Conservation (phyloP, 495 filamentous ascomycete species). For the Aspergillus incahuasiensis region DNA sequence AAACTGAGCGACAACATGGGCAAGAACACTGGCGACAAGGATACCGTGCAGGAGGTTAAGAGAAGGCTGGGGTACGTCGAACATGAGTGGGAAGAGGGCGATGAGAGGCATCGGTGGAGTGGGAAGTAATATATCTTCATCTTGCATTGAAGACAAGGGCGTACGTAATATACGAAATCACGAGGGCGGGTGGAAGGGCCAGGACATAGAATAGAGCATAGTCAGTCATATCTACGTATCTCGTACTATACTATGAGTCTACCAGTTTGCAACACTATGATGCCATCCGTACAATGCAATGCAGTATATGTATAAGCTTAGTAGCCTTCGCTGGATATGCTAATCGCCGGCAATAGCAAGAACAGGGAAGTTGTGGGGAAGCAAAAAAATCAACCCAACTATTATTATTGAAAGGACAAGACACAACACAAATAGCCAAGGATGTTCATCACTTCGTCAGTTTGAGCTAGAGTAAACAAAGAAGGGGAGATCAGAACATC, state of each 20-base stretch:
- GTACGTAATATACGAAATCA: background rate
- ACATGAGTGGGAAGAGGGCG: conserved; percentile 73
- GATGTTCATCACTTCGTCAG: conserved; percentile 3
- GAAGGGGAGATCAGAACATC: conserved; percentile 24
- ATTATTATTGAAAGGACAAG: too few species aligned
- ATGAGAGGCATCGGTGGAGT: conserved; percentile 82
- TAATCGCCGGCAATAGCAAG: background rate
- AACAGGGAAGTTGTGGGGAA: background rate
- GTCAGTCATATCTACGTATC: background rate
- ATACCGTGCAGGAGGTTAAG: conserved; percentile 79
- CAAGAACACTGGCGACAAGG: conserved; percentile 88
- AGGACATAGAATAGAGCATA: conserved; percentile 1
- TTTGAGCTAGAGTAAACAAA: too few species aligned
- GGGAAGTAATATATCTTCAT: conserved; percentile 15
- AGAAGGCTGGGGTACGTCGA: conserved; percentile 78
- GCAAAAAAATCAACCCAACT: too few species aligned
- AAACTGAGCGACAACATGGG: conserved; percentile 97
- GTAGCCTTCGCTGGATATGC: background rate
- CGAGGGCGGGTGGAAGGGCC: background rate
- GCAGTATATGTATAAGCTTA: too few species aligned
- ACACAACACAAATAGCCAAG: background rate
- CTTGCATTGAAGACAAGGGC: background rate
- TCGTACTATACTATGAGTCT: background rate
- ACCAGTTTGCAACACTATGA: too few species aligned
- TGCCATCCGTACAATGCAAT: too few species aligned